Evolutionary conservation across 371 early-diverging fungal genomes (phyloP).

Genomic region (Actinomortierella wolfii): DNA sequence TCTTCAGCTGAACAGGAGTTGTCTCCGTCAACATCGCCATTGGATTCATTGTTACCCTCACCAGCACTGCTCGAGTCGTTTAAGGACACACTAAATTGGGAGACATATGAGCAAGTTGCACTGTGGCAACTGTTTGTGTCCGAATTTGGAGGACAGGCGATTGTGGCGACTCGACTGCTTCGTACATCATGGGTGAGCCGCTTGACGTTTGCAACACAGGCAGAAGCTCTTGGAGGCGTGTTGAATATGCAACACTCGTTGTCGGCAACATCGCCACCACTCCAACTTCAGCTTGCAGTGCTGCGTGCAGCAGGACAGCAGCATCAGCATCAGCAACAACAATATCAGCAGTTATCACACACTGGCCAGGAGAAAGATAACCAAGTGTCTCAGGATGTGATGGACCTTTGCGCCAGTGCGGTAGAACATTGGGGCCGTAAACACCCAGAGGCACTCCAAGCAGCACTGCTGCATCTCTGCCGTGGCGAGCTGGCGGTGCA

Average conservation of each 20-base stretch:
- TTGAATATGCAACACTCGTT: constrained; percentile 32
- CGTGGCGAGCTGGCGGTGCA: constrained; percentile 27
- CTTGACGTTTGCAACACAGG: constrained; percentile 5
- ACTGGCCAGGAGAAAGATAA: background rate
- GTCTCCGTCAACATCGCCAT: too few species aligned
- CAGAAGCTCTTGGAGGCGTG: constrained; percentile 32
- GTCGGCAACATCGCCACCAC: constrained; percentile 12
- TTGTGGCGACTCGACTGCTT: constrained; percentile 16
- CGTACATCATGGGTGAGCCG: constrained; percentile 27
- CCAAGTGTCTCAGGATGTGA: constrained; percentile 27
- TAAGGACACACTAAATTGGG: constrained; percentile 28
- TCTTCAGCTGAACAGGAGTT: too few species aligned
- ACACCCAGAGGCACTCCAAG: constrained; percentile 26
- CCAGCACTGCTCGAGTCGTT: too few species aligned
- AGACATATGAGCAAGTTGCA: constrained; percentile 31
- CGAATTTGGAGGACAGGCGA: constrained; percentile 28
- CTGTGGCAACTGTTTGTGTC: constrained; percentile 38
- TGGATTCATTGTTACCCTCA: too few species aligned
- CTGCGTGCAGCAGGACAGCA: constrained; percentile 12
- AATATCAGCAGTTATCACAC: background rate
- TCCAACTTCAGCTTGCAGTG: constrained; percentile 22
- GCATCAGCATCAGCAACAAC: constrained; percentile 6
- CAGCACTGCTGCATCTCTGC: constrained; percentile 19
- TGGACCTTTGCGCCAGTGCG: constrained; percentile 18
- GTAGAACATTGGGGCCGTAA: constrained; percentile 19